Percentiles rank a stretch among this genome's conserved stretches.
Evolutionary conservation across 1,139 yeast species (phyloP).

Genomic region (Scheffersomyces illinoinensis): DNA sequence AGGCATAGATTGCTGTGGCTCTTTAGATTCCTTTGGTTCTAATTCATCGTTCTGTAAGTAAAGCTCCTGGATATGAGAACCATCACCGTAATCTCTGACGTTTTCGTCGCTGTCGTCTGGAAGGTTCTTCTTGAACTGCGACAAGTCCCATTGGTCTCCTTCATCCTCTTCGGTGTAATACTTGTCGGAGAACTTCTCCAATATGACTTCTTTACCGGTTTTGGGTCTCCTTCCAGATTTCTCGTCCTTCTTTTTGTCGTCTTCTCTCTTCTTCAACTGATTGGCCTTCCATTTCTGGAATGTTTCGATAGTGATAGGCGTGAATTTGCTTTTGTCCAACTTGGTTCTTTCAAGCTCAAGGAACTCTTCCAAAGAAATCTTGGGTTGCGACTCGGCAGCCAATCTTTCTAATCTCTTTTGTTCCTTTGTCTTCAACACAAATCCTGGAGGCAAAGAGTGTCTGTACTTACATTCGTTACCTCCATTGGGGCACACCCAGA

Average conservation of each 20-base stretch:
- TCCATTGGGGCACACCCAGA: constrained; percentile 96
- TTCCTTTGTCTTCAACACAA: constrained; percentile 93
- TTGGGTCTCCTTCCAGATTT: constrained; percentile 47
- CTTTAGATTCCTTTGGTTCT: not conserved
- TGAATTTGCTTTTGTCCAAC: constrained; percentile 72
- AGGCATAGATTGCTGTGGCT: not conserved
- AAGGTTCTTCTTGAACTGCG: constrained; percentile 55
- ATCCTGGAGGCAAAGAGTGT: constrained; percentile 97
- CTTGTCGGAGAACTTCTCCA: constrained; percentile 72
- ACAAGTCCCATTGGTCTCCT: constrained; percentile 72
- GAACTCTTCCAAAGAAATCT: constrained; percentile 92
- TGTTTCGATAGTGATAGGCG: constrained; percentile 86
- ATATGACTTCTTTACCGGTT: constrained; percentile 81
- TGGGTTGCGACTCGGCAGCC: constrained; percentile 84
- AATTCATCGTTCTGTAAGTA: constrained; percentile 8
- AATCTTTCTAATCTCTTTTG: constrained; percentile 86
- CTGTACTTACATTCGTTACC: constrained; percentile 92
- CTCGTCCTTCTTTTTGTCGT: constrained; percentile 57
- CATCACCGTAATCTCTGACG: constrained; percentile 63
- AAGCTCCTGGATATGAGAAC: constrained; percentile 26
- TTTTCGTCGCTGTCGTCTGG: constrained; percentile 40
- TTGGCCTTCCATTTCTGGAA: constrained; percentile 83
- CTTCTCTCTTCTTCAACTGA: constrained; percentile 61
- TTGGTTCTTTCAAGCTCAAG: constrained; percentile 90
- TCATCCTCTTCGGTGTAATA: constrained; percentile 49